Evolutionary conservation across 179 eudicot genomes (phyloP).

Genomic region (Vitellaria paradoxa): DNA sequence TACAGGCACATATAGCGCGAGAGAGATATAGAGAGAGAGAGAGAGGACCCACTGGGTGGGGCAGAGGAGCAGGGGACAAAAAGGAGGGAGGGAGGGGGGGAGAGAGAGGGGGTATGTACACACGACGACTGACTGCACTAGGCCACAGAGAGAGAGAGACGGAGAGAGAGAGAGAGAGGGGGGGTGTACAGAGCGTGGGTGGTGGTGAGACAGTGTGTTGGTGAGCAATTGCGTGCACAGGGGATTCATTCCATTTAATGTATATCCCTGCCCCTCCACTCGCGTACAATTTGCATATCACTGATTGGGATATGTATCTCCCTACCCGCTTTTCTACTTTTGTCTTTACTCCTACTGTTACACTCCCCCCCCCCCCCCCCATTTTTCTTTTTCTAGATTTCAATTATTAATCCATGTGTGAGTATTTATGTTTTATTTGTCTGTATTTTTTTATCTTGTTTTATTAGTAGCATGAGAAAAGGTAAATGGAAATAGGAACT

Average conservation of each 20-base stretch:
- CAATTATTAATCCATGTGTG: too few relatives aligned
- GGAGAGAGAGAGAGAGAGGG: too few relatives aligned
- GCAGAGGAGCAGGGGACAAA: background rate
- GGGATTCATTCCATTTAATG: conserved; percentile 16
- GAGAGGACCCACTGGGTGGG: too few relatives aligned
- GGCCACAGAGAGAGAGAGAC: too few relatives aligned
- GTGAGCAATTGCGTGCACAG: conserved; percentile 20
- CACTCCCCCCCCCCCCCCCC: too few relatives aligned
- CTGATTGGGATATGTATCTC: background rate
- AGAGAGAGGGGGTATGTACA: background rate
- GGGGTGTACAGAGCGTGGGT: too few relatives aligned
- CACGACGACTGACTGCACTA: background rate
- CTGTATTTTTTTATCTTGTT: too few relatives aligned
- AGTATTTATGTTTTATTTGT: too few relatives aligned
- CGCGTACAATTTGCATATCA: too few relatives aligned
- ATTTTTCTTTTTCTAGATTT: too few relatives aligned
- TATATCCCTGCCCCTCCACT: background rate
- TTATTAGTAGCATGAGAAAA: too few relatives aligned
- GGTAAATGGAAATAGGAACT: too few relatives aligned
- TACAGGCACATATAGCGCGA: background rate
- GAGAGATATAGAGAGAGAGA: background rate
- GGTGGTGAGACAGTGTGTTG: conserved; percentile 1
- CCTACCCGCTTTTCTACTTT: background rate
- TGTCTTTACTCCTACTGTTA: background rate
- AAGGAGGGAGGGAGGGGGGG: background rate